Percentiles rank a stretch among this genome's conserved stretches.
Conservation (phyloP, 202 grass and related monocot genomes). For the Schoenoplectus tabernaemontani region DNA sequence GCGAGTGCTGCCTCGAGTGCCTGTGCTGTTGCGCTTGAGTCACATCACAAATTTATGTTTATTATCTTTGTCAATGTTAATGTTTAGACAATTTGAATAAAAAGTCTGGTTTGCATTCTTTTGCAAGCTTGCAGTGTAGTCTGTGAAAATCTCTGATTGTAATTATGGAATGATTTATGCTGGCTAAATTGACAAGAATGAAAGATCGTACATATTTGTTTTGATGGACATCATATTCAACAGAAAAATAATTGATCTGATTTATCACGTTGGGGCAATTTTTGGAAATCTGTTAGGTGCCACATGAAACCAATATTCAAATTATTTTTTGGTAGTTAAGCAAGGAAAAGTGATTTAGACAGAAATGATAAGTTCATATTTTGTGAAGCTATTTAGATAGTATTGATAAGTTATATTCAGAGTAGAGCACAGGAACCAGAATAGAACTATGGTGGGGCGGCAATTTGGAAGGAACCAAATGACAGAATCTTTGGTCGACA, state of each 20-base stretch:
- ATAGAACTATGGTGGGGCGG: too few species aligned
- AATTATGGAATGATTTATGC: neutral
- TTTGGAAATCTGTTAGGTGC: neutral
- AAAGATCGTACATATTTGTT: neutral
- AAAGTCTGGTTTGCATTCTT: neutral
- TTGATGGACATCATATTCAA: neutral
- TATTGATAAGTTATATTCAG: neutral
- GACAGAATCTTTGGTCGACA: too few species aligned
- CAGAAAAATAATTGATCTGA: neutral
- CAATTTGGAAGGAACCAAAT: too few species aligned
- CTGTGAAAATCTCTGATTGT: neutral
- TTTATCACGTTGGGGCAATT: neutral
- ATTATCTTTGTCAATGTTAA: neutral
- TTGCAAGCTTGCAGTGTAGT: neutral
- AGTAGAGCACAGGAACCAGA: too few species aligned
- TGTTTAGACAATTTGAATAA: neutral
- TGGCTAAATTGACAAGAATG: too few species aligned
- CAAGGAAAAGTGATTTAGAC: too few species aligned
- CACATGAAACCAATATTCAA: too few species aligned
- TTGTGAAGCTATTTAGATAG: neutral
- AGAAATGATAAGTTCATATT: too few species aligned
- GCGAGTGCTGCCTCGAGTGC: conserved; percentile 53
- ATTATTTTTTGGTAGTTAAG: too few species aligned
- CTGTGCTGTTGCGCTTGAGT: conserved; percentile 41
- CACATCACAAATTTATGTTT: neutral